Evolutionary conservation across 1,284 basidiomycete genomes (phyloP).

Genomic region (Cerrena zonata): DNA sequence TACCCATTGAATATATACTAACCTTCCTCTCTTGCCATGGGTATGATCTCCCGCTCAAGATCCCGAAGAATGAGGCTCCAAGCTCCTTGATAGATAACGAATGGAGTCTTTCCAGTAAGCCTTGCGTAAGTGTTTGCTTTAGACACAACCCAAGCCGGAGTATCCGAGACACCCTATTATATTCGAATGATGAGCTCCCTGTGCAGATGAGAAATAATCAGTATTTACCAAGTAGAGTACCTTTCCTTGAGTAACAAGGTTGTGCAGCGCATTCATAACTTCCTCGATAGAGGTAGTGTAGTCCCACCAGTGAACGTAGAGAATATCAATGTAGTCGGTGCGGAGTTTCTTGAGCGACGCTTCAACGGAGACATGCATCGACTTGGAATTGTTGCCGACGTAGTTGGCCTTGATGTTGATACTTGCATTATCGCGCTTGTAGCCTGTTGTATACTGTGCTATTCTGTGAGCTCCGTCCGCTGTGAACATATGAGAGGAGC

Average conservation of each 20-base stretch:
- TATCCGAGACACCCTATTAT: conserved; percentile 23
- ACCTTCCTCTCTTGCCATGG: conserved; percentile 42
- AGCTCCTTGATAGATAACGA: conserved; percentile 49
- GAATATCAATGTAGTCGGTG: conserved; percentile 38
- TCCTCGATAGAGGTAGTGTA: conserved; percentile 50
- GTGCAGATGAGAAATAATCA: not conserved
- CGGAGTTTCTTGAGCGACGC: conserved; percentile 38
- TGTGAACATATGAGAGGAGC: not conserved
- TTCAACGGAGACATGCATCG: conserved; percentile 27
- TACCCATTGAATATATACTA: too few relatives aligned
- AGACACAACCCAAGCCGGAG: conserved; percentile 26
- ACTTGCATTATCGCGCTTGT: conserved; percentile 9
- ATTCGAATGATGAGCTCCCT: not conserved
- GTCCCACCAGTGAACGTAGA: conserved; percentile 45
- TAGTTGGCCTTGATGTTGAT: conserved; percentile 16
- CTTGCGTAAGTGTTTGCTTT: conserved; percentile 27
- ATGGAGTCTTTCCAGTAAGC: conserved; percentile 41
- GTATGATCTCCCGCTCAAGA: conserved; percentile 49
- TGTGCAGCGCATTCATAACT: conserved; percentile 42
- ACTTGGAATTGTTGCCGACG: conserved; percentile 33
- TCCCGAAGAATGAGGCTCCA: conserved; percentile 45
- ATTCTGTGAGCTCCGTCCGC: not conserved
- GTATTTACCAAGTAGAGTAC: conserved; percentile 32
- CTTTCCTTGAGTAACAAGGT: conserved; percentile 31
- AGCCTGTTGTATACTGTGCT: conserved; percentile 5